Percentiles rank a stretch among this genome's conserved stretches.
Evolutionary conservation across 1,284 basidiomycete species (phyloP).

Genomic region (Cutaneotrichosporon daszewskae): DNA sequence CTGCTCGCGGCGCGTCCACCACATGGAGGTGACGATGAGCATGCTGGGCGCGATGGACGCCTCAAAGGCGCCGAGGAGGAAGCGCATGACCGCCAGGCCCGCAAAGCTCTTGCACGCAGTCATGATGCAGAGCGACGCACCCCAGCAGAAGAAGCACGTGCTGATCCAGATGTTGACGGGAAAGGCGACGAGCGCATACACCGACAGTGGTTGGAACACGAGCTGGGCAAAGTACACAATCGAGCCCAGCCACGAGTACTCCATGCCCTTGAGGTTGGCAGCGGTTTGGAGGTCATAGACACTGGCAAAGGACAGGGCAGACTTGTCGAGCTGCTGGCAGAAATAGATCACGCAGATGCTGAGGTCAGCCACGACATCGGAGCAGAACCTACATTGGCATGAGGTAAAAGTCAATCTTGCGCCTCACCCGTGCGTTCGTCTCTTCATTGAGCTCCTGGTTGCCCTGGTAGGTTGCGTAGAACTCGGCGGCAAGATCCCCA

Average conservation of each 20-base stretch:
- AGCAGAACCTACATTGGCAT: constrained; percentile 17
- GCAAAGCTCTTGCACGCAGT: constrained; percentile 20
- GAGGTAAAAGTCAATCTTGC: constrained; percentile 16
- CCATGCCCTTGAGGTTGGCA: constrained; percentile 4
- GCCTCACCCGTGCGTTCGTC: constrained; percentile 9
- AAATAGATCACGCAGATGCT: constrained; percentile 20
- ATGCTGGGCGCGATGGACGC: constrained; percentile 21
- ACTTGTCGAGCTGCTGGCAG: constrained; percentile 34
- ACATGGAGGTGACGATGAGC: constrained; percentile 25
- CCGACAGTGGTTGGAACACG: constrained; percentile 15
- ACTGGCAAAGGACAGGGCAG: constrained; percentile 24
- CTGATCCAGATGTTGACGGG: constrained; percentile 29
- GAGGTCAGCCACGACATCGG: background rate
- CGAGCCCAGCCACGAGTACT: constrained; percentile 29
- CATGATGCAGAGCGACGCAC: constrained; percentile 18
- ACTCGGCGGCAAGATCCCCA: constrained; percentile 3
- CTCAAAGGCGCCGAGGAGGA: constrained; percentile 30
- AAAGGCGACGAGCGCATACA: constrained; percentile 23
- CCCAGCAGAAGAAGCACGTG: constrained; percentile 27
- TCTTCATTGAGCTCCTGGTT: constrained; percentile 15
- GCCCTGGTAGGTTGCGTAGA: constrained; percentile 4
- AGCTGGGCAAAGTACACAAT: constrained; percentile 31
- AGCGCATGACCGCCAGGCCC: constrained; percentile 22
- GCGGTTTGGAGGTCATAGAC: constrained; percentile 17
- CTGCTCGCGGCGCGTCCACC: constrained; percentile 37